Conservation (phyloP, 2,329 filamentous ascomycete species). For the Dothistroma pini region DNA sequence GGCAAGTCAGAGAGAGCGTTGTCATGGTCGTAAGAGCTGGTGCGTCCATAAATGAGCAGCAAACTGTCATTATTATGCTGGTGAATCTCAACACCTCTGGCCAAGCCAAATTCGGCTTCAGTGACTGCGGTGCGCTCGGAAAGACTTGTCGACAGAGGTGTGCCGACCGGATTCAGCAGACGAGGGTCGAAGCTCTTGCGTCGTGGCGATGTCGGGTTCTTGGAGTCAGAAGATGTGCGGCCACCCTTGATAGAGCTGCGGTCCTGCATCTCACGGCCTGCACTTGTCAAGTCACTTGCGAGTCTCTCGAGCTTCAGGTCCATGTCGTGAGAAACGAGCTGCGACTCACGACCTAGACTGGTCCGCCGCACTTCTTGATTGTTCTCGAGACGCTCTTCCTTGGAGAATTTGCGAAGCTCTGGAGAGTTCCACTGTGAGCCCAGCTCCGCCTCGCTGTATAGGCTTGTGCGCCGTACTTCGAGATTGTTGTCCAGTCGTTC, state of each 20-base stretch:
- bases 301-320: slow-evolving; percentile 9
- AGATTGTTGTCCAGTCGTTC: slow-evolving; percentile 19
- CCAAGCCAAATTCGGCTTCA: slow-evolving; percentile 55
- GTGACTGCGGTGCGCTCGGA: slow-evolving; percentile 30
- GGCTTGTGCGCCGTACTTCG: slow-evolving; percentile 19
- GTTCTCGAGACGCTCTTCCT: slow-evolving; percentile 20
- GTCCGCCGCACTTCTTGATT: slow-evolving; percentile 21
- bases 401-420: slow-evolving; percentile 19
- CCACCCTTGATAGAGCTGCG: slow-evolving; percentile 4
- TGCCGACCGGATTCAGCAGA: slow-evolving; percentile 23
- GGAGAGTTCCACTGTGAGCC: slow-evolving; percentile 7
- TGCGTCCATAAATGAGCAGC: slow-evolving; percentile 57
- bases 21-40: slow-evolving; percentile 3
- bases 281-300: slow-evolving; percentile 7
- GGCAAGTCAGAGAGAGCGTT: neutral
- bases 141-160: slow-evolving; percentile 26
- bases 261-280: slow-evolving; percentile 5
- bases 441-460: slow-evolving; percentile 10
- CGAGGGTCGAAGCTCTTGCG: slow-evolving; percentile 26
- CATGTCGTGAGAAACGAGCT: slow-evolving; percentile 10
- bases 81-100: slow-evolving; percentile 57
- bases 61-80: slow-evolving; percentile 62
- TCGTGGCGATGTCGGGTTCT: slow-evolving; percentile 17
- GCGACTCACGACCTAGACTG: slow-evolving; percentile 14
- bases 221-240: slow-evolving; percentile 15